These are phyloP conservation scores for Terana coerulea DNA, from an alignment of 768 basidiomycete genomes.

Conservation along the genomic window DNA sequence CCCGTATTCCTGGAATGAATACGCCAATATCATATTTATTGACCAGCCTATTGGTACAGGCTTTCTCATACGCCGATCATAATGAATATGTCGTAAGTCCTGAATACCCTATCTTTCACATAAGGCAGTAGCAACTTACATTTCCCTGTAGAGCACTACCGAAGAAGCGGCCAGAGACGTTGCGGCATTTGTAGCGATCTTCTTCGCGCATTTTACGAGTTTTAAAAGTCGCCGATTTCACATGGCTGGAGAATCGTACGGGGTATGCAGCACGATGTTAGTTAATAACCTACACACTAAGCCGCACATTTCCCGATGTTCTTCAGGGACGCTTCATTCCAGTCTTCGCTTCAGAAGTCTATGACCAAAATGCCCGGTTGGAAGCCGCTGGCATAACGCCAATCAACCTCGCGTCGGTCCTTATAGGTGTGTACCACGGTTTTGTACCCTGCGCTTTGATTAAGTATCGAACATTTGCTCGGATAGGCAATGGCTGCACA, in stretches of 20 bases:
- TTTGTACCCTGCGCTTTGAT: background rate
- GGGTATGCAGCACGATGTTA: conserved; percentile 31
- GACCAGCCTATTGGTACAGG: conserved; percentile 32
- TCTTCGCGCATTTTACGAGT: conserved; percentile 65
- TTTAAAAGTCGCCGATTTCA: conserved; percentile 54
- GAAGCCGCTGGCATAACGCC: conserved; percentile 43
- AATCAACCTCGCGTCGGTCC: conserved; percentile 44
- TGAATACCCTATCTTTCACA: conserved; percentile 17
- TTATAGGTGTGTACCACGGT: conserved; percentile 38
- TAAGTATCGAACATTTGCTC: conserved; percentile 11
- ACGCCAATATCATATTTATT: conserved; percentile 50
- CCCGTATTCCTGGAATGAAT: conserved; percentile 58
- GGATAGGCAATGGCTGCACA: conserved; percentile 40
- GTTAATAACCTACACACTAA: background rate
- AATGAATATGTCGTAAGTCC: conserved; percentile 49
- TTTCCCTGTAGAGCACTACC: conserved; percentile 44
- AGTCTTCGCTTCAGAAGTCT: conserved; percentile 44
- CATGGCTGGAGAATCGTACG: conserved; percentile 44
- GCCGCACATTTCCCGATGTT: background rate
- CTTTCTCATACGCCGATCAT: conserved; percentile 41
- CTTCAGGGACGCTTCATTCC: conserved; percentile 50
- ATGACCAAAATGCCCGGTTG: conserved; percentile 43
- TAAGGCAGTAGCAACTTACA: conserved; percentile 37
- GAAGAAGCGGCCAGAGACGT: conserved; percentile 67
- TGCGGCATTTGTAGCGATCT: conserved; percentile 62